phyloP scores from a whole-genome alignment of 257 asterid species.

The Ocimum tenuiflorum region DNA sequence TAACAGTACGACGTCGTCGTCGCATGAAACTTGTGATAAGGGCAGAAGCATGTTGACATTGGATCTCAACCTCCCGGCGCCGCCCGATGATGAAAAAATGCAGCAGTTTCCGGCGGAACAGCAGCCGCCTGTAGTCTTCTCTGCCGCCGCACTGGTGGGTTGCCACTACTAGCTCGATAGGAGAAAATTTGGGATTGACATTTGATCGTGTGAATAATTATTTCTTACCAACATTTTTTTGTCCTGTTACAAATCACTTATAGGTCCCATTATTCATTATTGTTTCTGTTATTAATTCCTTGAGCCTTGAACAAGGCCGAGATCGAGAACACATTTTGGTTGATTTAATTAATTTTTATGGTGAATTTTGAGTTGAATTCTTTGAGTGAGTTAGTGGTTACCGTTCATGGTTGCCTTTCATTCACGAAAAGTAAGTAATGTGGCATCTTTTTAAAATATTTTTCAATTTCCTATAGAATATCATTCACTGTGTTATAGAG shows the following conservation, averaged over 20 bases:
- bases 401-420: slow-evolving; percentile 59
- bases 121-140: slow-evolving; percentile 37
- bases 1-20: slow-evolving; percentile 18
- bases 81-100: slow-evolving; percentile 36
- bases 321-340: too few relatives aligned
- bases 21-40: slow-evolving; percentile 27
- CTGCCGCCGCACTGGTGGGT: slow-evolving; percentile 61
- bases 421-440: slow-evolving; percentile 69
- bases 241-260: not conserved
- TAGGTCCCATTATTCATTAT: slow-evolving; percentile 23
- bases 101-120: slow-evolving; percentile 5
- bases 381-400: slow-evolving; percentile 53
- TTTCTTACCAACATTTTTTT: slow-evolving; percentile 3
- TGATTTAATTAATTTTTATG: too few relatives aligned
- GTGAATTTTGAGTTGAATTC: slow-evolving; percentile 37
- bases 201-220: slow-evolving; percentile 32
- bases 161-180: slow-evolving; percentile 44
- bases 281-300: slow-evolving; percentile 12
- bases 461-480: not conserved
- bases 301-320: slow-evolving; percentile 1
- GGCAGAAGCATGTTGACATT: slow-evolving; percentile 35
- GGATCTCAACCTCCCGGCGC: slow-evolving; percentile 81
- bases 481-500: too few relatives aligned
- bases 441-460: slow-evolving; percentile 17
- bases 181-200: slow-evolving; percentile 28